Base-by-base conservation (phyloP, 2,329 filamentous ascomycete genomes). In the Beauveria australis region DNA sequence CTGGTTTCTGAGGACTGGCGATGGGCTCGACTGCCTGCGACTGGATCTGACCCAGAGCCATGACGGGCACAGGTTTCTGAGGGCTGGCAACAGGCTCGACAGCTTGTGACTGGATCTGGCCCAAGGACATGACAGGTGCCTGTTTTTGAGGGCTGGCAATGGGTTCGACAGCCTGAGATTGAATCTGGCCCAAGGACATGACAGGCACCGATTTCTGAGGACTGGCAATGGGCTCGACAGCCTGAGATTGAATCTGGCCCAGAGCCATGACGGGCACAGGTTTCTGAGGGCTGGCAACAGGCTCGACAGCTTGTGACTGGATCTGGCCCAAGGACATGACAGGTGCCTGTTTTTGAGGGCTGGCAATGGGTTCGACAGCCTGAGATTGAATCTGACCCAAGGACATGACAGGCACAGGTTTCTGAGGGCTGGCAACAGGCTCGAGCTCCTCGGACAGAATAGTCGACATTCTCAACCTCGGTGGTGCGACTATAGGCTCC, bases 11-110 rank as follows among this genome's bases (percentile, higher is more conserved):
- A 0, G 68, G 68, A 53, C 68, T 68, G 1, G 66, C 65, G 6
- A 67, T 64, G 8, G 72, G 72, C 59, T 72, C 68, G 14, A 78
- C 65, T 22, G 64, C 58, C 61, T 71, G 64, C 0, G 63, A 62
- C 9, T 66, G 41, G 10, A 73, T 67, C 12, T 48, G 63, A 2
- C 70, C 67, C 14, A 73, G 30, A 33, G 60, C 65, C n/a, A 73
- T 66, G 8, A 61, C 59, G 12, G 71, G 69, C n/a, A 61, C 60
- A 5, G 57, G 63, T 18, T 64, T 56, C 19, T 62, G 60, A 0
- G 68, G 67, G 53, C 69, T 69, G 2, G 65, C 64, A 9, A 71
- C 49, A 3, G 73, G 73, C 59, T 75, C 71, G 44, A 78, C 66
- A 26, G 64, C 56, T 61, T 72, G 64, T 0, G 63, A 63, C 7